Evolutionary conservation across 106 monocot genomes (phyloP).

Genomic region (Platanthera guangdongensis): DNA sequence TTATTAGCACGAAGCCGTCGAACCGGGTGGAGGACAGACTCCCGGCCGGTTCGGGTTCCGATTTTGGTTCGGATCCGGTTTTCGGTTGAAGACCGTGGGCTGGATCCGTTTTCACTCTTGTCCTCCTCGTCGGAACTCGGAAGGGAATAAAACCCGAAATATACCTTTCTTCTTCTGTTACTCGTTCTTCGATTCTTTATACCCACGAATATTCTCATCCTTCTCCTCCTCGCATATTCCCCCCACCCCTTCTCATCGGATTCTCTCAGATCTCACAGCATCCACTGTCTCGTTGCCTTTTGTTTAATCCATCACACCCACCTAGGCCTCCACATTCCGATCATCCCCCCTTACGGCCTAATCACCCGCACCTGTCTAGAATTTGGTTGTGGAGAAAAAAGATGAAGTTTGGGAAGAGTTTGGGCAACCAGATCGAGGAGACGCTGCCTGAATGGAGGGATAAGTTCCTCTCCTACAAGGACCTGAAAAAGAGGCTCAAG

Average conservation of each 20-base stretch:
- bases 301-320: background rate
- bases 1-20: background rate
- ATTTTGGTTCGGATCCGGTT: background rate
- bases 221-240: background rate
- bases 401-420: slow-evolving; percentile 95
- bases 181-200: background rate
- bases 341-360: background rate
- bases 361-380: no score
- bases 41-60: background rate
- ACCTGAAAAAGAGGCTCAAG: slow-evolving; percentile 75
- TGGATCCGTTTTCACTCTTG: no score
- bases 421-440: slow-evolving; percentile 82
- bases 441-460: slow-evolving; percentile 94
- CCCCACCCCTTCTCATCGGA: background rate
- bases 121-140: no score
- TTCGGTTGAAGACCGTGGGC: background rate
- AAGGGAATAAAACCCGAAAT: slow-evolving; percentile 2
- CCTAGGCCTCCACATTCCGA: background rate
- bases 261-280: background rate
- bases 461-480: slow-evolving; percentile 88
- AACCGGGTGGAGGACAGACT: background rate
- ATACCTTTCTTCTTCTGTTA: background rate
- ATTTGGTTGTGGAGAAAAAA: background rate
- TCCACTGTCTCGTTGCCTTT: background rate
- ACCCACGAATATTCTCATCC: slow-evolving; percentile 1